These are phyloP conservation scores for Phytophthora pluvialis DNA, from an alignment of 352 stramenopile species.

Conservation along the genomic window DNA sequence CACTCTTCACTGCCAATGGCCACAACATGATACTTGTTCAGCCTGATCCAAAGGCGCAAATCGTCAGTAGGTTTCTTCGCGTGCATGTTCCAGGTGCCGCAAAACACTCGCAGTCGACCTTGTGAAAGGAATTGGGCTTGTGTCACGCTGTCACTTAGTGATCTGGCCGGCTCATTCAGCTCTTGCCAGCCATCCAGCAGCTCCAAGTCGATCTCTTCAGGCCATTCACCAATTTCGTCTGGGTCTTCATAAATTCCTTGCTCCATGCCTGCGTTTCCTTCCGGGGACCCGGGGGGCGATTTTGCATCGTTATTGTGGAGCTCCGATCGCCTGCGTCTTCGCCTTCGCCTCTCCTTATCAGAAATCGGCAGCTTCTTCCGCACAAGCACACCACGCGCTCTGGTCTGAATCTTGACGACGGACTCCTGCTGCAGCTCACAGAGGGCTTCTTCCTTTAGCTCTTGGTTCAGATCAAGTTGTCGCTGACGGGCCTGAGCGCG, in stretches of 20 bases:
- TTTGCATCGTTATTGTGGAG: background rate
- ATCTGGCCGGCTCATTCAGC: constrained; percentile 38
- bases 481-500: constrained; percentile 24
- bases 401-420: constrained; percentile 49
- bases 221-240: constrained; percentile 48
- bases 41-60: constrained; percentile 69
- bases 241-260: constrained; percentile 27
- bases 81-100: constrained; percentile 88
- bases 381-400: constrained; percentile 43
- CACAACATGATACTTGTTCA: constrained; percentile 89
- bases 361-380: constrained; percentile 33
- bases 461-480: constrained; percentile 36
- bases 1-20: constrained; percentile 94
- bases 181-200: constrained; percentile 57
- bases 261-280: background rate
- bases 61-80: constrained; percentile 71
- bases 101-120: constrained; percentile 73
- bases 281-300: background rate
- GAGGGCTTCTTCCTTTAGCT: constrained; percentile 53
- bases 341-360: constrained; percentile 19
- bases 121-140: constrained; percentile 46
- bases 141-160: constrained; percentile 39
- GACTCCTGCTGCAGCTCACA: constrained; percentile 44
- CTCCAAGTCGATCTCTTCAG: constrained; percentile 61
- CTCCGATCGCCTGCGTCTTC: constrained; percentile 14